These are phyloP conservation scores for Canavalia gladiata DNA, from an alignment of 306 rosid genomes.

Conservation along the genomic window DNA sequence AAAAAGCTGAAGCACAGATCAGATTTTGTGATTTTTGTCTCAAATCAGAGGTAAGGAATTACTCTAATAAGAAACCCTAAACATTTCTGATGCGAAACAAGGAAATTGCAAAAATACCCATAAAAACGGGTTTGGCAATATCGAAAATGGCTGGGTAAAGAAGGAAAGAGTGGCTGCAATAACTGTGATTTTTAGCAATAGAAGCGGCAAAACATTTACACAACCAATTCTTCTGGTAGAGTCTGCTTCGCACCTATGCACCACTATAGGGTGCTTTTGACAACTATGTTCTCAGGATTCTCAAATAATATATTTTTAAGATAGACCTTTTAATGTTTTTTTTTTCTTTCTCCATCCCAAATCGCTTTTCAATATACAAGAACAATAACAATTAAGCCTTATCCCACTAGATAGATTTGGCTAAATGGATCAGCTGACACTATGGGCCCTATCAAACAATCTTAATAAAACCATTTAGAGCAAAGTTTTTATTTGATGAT, in stretches of 20 bases:
- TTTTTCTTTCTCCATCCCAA: background rate
- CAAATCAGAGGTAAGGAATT: background rate
- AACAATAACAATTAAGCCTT: conserved; percentile 14
- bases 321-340: background rate
- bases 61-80: background rate
- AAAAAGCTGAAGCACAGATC: background rate
- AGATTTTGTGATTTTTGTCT: background rate
- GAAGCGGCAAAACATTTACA: background rate
- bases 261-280: background rate
- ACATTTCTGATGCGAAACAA: background rate
- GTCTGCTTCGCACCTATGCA: background rate
- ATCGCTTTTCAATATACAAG: background rate
- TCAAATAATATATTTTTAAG: conserved; percentile 4
- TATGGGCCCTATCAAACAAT: background rate
- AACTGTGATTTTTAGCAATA: background rate
- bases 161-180: background rate
- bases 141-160: background rate
- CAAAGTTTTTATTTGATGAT: background rate
- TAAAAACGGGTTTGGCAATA: background rate
- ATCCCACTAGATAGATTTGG: background rate
- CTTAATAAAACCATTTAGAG: conserved; percentile 3
- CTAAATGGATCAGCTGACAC: conserved; percentile 9
- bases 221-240: background rate
- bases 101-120: background rate
- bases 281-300: conserved; percentile 1